Evolutionary conservation across 2,329 filamentous ascomycete genomes (phyloP).

Genomic region (Cercospora nicotianae): DNA sequence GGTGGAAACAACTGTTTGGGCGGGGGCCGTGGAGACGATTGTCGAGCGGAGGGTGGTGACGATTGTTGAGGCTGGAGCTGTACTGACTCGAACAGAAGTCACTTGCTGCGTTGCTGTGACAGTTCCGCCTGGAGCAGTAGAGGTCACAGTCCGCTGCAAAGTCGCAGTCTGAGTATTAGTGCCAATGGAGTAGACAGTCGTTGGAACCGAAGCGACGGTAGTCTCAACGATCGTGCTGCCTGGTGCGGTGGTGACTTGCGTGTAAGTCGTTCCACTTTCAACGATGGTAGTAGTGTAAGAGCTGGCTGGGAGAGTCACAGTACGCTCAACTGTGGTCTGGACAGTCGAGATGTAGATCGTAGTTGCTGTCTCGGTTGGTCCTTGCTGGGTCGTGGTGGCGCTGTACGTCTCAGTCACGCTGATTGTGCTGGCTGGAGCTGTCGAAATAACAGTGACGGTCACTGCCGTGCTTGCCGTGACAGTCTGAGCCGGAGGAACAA

Average conservation of each 20-base stretch:
- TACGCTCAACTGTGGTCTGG: neutral
- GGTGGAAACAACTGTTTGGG: neutral
- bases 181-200: neutral
- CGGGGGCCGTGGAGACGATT: neutral
- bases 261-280: neutral
- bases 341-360: neutral
- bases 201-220: neutral
- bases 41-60: neutral
- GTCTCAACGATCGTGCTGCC: constrained; percentile 1
- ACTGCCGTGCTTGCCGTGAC: neutral
- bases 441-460: neutral
- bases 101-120: neutral
- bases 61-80: neutral
- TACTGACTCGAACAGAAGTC: neutral
- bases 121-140: neutral
- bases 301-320: constrained; percentile 6
- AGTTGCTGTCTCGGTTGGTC: neutral
- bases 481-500: neutral
- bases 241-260: neutral
- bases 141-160: neutral
- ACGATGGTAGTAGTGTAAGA: constrained; percentile 7
- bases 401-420: constrained; percentile 1
- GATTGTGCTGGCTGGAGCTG: constrained; percentile 1
- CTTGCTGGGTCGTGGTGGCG: neutral
- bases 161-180: neutral